Conservation (phyloP, 805 yeast species). For the Candida awuae region DNA sequence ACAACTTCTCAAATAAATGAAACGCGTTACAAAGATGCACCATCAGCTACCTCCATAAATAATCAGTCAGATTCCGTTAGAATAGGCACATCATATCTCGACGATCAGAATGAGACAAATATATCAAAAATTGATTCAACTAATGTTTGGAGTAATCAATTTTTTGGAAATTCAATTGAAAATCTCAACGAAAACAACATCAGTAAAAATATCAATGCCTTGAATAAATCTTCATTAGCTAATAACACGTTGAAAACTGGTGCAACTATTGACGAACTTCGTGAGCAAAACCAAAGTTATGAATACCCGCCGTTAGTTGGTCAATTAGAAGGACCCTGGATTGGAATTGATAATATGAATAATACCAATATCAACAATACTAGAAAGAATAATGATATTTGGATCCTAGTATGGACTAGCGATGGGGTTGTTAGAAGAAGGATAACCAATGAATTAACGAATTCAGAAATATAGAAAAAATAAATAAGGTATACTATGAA, state of each 20-base stretch:
- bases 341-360: conserved; percentile 55
- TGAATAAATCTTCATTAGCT: no score
- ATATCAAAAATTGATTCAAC: no score
- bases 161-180: no score
- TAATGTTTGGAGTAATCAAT: no score
- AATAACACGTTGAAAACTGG: conserved; percentile 18
- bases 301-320: conserved; percentile 67
- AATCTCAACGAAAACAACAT: no score
- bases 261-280: conserved; percentile 64
- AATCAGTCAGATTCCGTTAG: no score
- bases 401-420: conserved; percentile 35
- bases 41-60: no score
- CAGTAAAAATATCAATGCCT: no score
- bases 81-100: no score
- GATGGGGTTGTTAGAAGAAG: conserved; percentile 27
- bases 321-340: conserved; percentile 78
- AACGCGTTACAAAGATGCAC: no score
- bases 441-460: background rate
- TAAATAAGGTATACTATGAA: no score
- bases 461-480: background rate
- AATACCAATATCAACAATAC: conserved; percentile 15
- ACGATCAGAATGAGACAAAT: no score
- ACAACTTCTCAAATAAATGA: background rate
- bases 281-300: conserved; percentile 66
- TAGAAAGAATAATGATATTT: conserved; percentile 3